A percentile compares a stretch with the other conserved stretches of the same genome.
phyloP scores from a whole-genome alignment of 768 basidiomycete species.

The Gloeophyllum trabeum region DNA sequence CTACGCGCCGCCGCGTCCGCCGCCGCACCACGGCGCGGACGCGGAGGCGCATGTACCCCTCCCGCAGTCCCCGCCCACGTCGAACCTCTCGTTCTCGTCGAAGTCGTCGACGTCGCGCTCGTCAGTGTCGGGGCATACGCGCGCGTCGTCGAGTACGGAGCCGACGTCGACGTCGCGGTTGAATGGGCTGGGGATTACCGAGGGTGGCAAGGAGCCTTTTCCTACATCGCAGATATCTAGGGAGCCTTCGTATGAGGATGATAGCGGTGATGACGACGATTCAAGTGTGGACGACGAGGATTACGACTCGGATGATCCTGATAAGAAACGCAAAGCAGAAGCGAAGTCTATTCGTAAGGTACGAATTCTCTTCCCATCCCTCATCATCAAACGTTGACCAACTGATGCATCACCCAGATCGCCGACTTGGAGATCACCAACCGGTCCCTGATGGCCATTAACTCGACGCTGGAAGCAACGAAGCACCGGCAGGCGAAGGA shows the following conservation, averaged over 20 bases:
- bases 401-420: slow-evolving; percentile 38
- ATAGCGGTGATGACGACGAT: background rate
- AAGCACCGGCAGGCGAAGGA: slow-evolving; percentile 77
- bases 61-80: slow-evolving; percentile 60
- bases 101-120: slow-evolving; percentile 55
- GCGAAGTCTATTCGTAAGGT: slow-evolving; percentile 89
- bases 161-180: slow-evolving; percentile 33
- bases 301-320: slow-evolving; percentile 20
- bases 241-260: background rate
- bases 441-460: slow-evolving; percentile 76
- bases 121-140: slow-evolving; percentile 27
- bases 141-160: slow-evolving; percentile 24
- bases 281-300: background rate
- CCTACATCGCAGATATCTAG: background rate
- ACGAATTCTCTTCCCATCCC: slow-evolving; percentile 8
- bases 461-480: slow-evolving; percentile 67
- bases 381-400: background rate
- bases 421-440: slow-evolving; percentile 90
- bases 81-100: slow-evolving; percentile 68
- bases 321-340: slow-evolving; percentile 50
- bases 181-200: slow-evolving; percentile 9
- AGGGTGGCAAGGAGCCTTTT: background rate
- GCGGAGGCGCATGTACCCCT: slow-evolving; percentile 48
- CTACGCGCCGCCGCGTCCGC: slow-evolving; percentile 20
- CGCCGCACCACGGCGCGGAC: slow-evolving; percentile 20